A percentile compares a stretch with the other conserved stretches of the same genome.
These are phyloP conservation scores for Pichia heedii DNA, from an alignment of 805 yeast genomes.

Conservation along the genomic window DNA sequence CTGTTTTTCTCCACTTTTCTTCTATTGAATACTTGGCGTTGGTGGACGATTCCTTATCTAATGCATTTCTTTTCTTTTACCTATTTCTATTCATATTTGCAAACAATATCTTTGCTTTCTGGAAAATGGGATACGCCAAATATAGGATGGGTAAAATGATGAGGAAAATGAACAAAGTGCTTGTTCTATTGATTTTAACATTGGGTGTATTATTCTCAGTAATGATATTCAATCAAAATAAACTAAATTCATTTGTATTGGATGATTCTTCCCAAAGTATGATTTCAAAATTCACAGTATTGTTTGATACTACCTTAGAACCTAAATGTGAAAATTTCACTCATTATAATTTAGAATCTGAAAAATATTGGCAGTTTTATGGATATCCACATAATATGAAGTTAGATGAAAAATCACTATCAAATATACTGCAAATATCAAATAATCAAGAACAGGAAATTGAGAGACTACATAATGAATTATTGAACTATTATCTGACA, in stretches of 20 bases:
- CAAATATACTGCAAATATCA: constrained; percentile 16
- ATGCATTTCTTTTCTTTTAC: too few relatives aligned
- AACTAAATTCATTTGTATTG: not conserved
- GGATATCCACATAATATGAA: constrained; percentile 21
- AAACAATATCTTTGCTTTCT: too few relatives aligned
- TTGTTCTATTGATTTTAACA: not conserved
- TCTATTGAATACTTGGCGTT: too few relatives aligned
- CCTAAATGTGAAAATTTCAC: constrained; percentile 22
- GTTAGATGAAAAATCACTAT: constrained; percentile 15
- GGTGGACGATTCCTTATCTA: too few relatives aligned
- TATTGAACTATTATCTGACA: constrained; percentile 13
- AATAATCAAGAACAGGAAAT: constrained; percentile 20
- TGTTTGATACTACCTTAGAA: constrained; percentile 4
- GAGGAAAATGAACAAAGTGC: not conserved
- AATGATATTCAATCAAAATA: not conserved
- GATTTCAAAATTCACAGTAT: constrained; percentile 3
- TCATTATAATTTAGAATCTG: constrained; percentile 15
- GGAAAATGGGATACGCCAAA: not conserved
- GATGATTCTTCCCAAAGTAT: not conserved
- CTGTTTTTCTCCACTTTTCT: too few relatives aligned
- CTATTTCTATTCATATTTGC: too few relatives aligned
- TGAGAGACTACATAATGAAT: constrained; percentile 13
- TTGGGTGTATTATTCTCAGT: too few relatives aligned
- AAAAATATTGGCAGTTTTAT: constrained; percentile 25
- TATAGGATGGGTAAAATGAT: not conserved